These are phyloP conservation scores for Malbranchea zuffiana DNA, from an alignment of 2,329 filamentous ascomycete genomes.

Conservation along the genomic window DNA sequence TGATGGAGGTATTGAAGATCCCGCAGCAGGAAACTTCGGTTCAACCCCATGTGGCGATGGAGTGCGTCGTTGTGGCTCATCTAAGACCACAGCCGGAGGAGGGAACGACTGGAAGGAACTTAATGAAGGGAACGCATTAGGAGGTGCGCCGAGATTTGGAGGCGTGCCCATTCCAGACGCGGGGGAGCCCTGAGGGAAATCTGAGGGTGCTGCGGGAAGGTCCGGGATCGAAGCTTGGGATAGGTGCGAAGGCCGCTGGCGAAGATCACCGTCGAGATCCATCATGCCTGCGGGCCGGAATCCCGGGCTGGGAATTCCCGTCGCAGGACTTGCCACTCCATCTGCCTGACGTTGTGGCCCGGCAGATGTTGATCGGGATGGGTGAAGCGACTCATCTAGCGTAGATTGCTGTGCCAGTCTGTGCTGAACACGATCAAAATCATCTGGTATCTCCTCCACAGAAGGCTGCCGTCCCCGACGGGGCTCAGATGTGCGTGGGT, in stretches of 20 bases:
- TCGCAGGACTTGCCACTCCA: slow-evolving; percentile 19
- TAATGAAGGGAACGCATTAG: slow-evolving; percentile 11
- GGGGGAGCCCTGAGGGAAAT: slow-evolving; percentile 24
- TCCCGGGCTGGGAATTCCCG: slow-evolving; percentile 14
- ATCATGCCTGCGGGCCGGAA: slow-evolving; percentile 14
- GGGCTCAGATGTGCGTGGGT: slow-evolving; percentile 31
- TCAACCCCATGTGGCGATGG: slow-evolving; percentile 10
- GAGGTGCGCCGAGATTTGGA: slow-evolving; percentile 12
- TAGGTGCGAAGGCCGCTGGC: slow-evolving; percentile 22
- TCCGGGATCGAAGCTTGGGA: slow-evolving; percentile 20
- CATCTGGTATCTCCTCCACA: slow-evolving; percentile 52
- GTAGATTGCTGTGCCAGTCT: slow-evolving; percentile 38
- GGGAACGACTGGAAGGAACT: slow-evolving; percentile 34
- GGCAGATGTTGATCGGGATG: slow-evolving; percentile 35
- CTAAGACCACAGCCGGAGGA: slow-evolving; percentile 26
- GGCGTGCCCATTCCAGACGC: slow-evolving; percentile 12
- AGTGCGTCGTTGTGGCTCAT: slow-evolving; percentile 14
- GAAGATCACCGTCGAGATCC: slow-evolving; percentile 12
- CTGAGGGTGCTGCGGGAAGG: slow-evolving; percentile 31
- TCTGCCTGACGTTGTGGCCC: slow-evolving; percentile 20
- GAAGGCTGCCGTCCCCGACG: slow-evolving; percentile 38
- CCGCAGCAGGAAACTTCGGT: slow-evolving; percentile 4
- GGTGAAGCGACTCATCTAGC: slow-evolving; percentile 42
- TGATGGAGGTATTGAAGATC: slow-evolving; percentile 10
- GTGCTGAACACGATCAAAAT: slow-evolving; percentile 39